Conservation (phyloP, 805 yeast species). For the Metschnikowia borealis region DNA sequence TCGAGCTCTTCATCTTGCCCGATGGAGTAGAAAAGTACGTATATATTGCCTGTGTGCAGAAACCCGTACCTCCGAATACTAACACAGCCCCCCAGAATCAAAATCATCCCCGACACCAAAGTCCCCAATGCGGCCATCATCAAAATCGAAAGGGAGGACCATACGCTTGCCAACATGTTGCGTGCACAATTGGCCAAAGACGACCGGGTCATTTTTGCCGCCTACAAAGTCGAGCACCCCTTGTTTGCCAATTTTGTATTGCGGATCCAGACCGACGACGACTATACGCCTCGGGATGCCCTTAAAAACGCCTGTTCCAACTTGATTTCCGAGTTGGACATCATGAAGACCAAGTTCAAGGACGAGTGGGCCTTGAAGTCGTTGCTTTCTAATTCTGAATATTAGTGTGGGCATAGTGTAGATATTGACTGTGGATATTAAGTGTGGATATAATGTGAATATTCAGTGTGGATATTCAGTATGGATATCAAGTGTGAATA, state of each 20-base stretch:
- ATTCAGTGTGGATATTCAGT: not conserved
- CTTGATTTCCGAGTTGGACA: constrained; percentile 73
- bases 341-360: constrained; percentile 71
- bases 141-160: constrained; percentile 95
- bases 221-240: constrained; percentile 97
- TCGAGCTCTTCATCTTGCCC: constrained; percentile 93
- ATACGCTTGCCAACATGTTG: constrained; percentile 87
- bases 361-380: constrained; percentile 93
- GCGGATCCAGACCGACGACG: constrained; percentile 95
- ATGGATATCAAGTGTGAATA: not conserved
- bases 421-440: no score
- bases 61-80: no score
- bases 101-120: constrained; percentile 87
- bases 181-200: constrained; percentile 84
- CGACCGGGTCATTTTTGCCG: constrained; percentile 88
- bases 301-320: constrained; percentile 84
- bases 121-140: constrained; percentile 93
- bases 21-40: constrained; percentile 92
- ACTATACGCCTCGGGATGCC: constrained; percentile 87
- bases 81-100: constrained; percentile 44
- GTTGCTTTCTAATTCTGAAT: constrained; percentile 51
- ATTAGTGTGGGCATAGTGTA: constrained; percentile 15
- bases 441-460: not conserved
- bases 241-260: constrained; percentile 90
- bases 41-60: not conserved